A percentile compares a stretch with the other conserved stretches of the same genome.
Evolutionary conservation across 2,329 filamentous ascomycete species (phyloP).

Genomic region (Colletotrichum lindemuthianum): DNA sequence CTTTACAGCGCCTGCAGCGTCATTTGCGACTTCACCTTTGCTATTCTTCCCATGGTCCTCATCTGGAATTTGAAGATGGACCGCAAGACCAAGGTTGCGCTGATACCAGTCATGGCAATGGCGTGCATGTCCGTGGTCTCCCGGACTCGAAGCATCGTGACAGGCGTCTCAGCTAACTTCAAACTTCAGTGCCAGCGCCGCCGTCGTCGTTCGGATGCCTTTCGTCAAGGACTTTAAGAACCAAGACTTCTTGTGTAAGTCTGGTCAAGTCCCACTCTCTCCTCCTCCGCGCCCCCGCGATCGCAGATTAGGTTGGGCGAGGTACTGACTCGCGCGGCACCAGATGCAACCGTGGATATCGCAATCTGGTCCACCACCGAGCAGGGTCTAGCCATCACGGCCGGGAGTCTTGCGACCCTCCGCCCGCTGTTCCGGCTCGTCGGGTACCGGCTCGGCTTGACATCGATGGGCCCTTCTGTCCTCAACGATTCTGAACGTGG

Average conservation of each 20-base stretch:
- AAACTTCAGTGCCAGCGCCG: constrained; percentile 52
- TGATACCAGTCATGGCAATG: constrained; percentile 64
- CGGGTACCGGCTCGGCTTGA: constrained; percentile 45
- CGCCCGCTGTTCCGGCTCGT: constrained; percentile 54
- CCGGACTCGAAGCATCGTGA: neutral
- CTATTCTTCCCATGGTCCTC: constrained; percentile 64
- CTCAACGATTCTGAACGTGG: constrained; percentile 19
- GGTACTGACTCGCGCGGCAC: constrained; percentile 15
- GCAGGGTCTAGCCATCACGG: constrained; percentile 59
- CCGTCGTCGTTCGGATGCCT: constrained; percentile 53
- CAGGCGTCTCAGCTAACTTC: neutral
- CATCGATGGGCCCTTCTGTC: constrained; percentile 28
- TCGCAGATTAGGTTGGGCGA: constrained; percentile 6
- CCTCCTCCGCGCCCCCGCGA: neutral
- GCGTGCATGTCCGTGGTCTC: constrained; percentile 62
- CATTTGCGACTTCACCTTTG: constrained; percentile 62
- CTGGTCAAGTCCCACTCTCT: neutral
- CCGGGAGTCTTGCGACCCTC: constrained; percentile 57
- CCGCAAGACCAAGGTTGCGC: constrained; percentile 58
- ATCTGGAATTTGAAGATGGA: constrained; percentile 67
- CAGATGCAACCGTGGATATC: constrained; percentile 53
- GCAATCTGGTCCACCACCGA: constrained; percentile 62
- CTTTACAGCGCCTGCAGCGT: constrained; percentile 61
- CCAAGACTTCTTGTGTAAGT: constrained; percentile 56
- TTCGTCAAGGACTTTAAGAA: constrained; percentile 51